Percentiles rank a stretch among this genome's conserved stretches.
Conservation (phyloP, 75 land plant genomes). For the Pinus taeda region DNA sequence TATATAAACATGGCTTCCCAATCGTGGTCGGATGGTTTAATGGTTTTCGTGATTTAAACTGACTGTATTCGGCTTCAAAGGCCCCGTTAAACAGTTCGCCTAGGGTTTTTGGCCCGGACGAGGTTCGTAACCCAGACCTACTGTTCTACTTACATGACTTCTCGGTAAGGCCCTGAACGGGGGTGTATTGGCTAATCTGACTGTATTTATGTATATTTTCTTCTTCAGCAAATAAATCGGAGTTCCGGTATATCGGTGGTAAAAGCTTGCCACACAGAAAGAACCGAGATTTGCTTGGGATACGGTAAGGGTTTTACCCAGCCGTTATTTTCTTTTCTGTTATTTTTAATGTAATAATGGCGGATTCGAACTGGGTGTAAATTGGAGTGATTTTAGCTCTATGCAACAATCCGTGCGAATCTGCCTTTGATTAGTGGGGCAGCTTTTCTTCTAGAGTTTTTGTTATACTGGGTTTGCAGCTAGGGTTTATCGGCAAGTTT, state of each 20-base stretch:
- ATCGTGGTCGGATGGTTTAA: too few relatives aligned
- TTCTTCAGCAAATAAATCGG: not conserved
- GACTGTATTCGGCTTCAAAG: too few relatives aligned
- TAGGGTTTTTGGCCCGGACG: not conserved
- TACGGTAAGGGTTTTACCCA: not conserved
- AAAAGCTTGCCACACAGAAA: not conserved
- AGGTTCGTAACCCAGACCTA: not conserved
- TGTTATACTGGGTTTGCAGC: not conserved
- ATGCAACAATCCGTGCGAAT: too few relatives aligned
- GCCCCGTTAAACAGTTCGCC: not conserved
- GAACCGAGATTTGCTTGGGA: not conserved
- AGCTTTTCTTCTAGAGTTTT: not conserved
- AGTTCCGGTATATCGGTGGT: not conserved
- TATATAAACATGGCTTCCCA: too few relatives aligned
- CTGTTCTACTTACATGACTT: not conserved
- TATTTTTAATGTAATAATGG: not conserved
- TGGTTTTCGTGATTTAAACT: too few relatives aligned
- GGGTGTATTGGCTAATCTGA: not conserved
- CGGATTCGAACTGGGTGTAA: not conserved
- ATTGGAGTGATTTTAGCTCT: not conserved
- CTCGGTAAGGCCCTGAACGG: not conserved
- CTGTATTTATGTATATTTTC: not conserved
- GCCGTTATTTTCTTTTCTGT: not conserved
- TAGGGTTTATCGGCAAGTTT: not conserved
- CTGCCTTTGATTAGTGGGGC: not conserved